Evolutionary conservation across 208 protist species (phyloP).

Genomic region (Vickermania spadyakhi): DNA sequence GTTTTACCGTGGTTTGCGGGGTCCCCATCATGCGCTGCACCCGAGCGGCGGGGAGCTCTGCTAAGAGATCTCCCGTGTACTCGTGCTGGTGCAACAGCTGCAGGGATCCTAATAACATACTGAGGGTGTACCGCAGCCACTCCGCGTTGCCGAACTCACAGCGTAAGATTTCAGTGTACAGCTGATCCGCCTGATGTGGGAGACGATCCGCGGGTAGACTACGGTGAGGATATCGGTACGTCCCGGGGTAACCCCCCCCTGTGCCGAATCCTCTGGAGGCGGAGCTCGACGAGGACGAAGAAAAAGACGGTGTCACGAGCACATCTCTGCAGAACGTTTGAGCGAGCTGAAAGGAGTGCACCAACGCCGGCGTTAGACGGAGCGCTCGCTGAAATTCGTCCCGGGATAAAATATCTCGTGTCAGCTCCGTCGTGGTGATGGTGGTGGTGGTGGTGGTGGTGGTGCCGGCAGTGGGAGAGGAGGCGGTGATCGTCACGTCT

Average conservation of each 20-base stretch:
- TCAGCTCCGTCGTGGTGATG: neutral
- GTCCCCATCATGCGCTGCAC: too few species aligned
- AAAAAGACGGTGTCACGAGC: too few species aligned
- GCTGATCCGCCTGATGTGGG: neutral
- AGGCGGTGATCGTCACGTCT: neutral
- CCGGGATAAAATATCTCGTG: neutral
- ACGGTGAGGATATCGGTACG: neutral
- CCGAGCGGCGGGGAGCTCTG: neutral
- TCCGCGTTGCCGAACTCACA: neutral
- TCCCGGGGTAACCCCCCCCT: neutral
- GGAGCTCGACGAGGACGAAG: neutral
- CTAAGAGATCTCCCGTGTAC: neutral
- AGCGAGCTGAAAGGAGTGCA: neutral
- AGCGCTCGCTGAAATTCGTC: neutral
- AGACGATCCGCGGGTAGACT: neutral
- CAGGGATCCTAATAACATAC: neutral
- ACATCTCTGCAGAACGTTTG: neutral
- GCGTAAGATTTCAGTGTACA: neutral
- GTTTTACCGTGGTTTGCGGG: too few species aligned
- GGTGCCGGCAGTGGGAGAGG: neutral
- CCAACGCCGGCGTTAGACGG: neutral
- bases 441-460: neutral
- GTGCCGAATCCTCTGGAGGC: neutral
- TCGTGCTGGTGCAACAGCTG: neutral
- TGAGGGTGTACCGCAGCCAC: slow-evolving; percentile 1